phyloP scores from a whole-genome alignment of 805 yeast species.

The Kazachstania bromeliacearum region DNA sequence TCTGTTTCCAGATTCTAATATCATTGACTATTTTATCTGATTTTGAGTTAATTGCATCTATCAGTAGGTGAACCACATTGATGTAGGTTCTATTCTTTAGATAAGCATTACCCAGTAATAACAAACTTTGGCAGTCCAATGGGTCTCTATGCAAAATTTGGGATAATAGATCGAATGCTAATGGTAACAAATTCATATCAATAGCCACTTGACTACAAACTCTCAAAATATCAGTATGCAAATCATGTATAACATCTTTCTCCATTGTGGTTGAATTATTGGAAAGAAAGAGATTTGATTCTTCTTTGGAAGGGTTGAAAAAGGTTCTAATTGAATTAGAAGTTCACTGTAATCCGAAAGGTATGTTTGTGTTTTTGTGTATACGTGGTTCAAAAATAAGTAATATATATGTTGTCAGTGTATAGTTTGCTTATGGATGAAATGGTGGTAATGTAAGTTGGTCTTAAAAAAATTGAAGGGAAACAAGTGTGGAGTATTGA shows the following conservation, averaged over 20 bases:
- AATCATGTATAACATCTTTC: too few relatives aligned
- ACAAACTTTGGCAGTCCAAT: conserved; percentile 9
- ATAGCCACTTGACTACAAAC: conserved; percentile 19
- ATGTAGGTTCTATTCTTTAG: conserved; percentile 10
- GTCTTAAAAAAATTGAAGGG: too few relatives aligned
- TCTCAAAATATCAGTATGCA: conserved; percentile 10
- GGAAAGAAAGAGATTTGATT: too few relatives aligned
- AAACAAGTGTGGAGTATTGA: too few relatives aligned
- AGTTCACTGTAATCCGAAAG: too few relatives aligned
- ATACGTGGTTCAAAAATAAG: too few relatives aligned
- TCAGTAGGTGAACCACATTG: conserved; percentile 11
- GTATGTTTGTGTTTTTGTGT: too few relatives aligned
- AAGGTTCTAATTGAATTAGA: too few relatives aligned
- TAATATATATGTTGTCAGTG: too few relatives aligned
- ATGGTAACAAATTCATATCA: conserved; percentile 13
- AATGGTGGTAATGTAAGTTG: too few relatives aligned
- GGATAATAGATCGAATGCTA: conserved; percentile 13
- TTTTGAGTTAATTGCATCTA: conserved; percentile 12
- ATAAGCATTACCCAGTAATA: conserved; percentile 13
- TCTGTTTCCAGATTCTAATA: conserved; percentile 15
- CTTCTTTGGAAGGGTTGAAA: not conserved
- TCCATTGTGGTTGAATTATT: too few relatives aligned
- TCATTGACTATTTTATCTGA: conserved; percentile 8
- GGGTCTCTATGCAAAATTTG: conserved; percentile 12
- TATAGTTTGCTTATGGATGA: too few relatives aligned